Evolutionary conservation across 1,284 basidiomycete genomes (phyloP).

Genomic region (Ceratorhiza oryzae-sativae): DNA sequence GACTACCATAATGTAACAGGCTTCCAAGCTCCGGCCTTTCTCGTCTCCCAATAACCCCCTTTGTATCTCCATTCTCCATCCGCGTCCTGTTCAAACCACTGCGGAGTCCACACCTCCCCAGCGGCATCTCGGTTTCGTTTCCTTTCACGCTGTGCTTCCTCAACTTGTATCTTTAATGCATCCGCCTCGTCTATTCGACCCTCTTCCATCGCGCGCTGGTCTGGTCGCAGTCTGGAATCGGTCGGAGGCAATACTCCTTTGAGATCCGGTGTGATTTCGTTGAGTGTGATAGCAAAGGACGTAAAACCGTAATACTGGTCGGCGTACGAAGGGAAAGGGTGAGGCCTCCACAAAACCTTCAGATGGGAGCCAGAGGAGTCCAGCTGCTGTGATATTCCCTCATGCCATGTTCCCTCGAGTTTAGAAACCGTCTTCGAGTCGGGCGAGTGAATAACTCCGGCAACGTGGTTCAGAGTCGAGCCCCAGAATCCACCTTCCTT

Average conservation of each 20-base stretch:
- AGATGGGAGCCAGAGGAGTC: conserved; percentile 66
- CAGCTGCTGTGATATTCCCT: conserved; percentile 69
- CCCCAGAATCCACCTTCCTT: conserved; percentile 85
- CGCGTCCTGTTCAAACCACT: conserved; percentile 68
- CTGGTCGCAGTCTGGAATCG: conserved; percentile 85
- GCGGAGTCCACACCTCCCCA: conserved; percentile 67
- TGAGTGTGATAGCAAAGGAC: conserved; percentile 77
- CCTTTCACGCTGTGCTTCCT: conserved; percentile 59
- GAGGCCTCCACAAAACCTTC: conserved; percentile 76
- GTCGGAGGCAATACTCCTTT: conserved; percentile 76
- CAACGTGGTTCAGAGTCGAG: conserved; percentile 72
- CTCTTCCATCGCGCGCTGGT: conserved; percentile 86
- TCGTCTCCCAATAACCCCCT: conserved; percentile 85
- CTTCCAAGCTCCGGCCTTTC: conserved; percentile 51
- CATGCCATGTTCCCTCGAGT: conserved; percentile 86
- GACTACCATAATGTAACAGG: conserved; percentile 20
- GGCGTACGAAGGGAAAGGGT: conserved; percentile 75
- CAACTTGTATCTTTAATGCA: conserved; percentile 73
- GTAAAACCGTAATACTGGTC: conserved; percentile 85
- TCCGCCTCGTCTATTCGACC: conserved; percentile 82
- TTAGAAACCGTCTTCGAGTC: conserved; percentile 61
- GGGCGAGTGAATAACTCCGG: conserved; percentile 64
- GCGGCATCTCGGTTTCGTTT: conserved; percentile 59
- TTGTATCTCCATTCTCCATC: conserved; percentile 71
- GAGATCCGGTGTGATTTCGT: conserved; percentile 79